Evolutionary conservation across 495 filamentous ascomycete species (phyloP).

Genomic region (Immersiella caudata): DNA sequence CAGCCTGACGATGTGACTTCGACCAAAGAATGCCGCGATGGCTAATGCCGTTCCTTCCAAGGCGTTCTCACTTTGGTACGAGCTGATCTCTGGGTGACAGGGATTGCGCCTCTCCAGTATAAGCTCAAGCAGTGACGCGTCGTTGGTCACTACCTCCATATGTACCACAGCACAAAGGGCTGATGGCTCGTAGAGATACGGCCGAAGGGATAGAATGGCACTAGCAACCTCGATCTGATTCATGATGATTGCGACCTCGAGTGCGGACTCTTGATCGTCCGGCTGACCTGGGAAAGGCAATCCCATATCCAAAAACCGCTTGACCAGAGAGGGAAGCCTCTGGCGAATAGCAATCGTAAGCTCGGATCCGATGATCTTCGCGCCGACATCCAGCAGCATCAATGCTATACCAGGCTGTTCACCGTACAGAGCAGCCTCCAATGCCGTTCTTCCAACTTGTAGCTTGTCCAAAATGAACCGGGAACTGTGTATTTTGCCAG

Average conservation of each 20-base stretch:
- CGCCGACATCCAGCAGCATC: not conserved
- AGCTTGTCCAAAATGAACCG: not conserved
- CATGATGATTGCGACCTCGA: conserved; percentile 3
- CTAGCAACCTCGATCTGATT: not conserved
- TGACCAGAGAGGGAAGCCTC: not conserved
- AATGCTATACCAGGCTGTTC: not conserved
- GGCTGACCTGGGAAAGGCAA: not conserved
- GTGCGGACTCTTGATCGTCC: not conserved
- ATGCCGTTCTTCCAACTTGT: not conserved
- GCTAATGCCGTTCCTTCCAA: not conserved
- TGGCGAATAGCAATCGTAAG: not conserved
- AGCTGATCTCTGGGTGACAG: not conserved
- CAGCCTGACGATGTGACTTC: not conserved
- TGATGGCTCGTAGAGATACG: not conserved
- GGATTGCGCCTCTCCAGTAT: not conserved
- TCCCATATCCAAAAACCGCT: not conserved
- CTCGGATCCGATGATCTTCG: not conserved
- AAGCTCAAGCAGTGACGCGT: not conserved
- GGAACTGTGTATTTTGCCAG: not conserved
- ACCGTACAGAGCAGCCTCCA: not conserved
- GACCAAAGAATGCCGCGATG: not conserved
- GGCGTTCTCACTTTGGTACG: not conserved
- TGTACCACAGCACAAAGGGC: not conserved
- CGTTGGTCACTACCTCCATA: not conserved
- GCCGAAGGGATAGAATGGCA: not conserved